phyloP scores from a whole-genome alignment of 805 yeast species.

The Candida insectalens region DNA sequence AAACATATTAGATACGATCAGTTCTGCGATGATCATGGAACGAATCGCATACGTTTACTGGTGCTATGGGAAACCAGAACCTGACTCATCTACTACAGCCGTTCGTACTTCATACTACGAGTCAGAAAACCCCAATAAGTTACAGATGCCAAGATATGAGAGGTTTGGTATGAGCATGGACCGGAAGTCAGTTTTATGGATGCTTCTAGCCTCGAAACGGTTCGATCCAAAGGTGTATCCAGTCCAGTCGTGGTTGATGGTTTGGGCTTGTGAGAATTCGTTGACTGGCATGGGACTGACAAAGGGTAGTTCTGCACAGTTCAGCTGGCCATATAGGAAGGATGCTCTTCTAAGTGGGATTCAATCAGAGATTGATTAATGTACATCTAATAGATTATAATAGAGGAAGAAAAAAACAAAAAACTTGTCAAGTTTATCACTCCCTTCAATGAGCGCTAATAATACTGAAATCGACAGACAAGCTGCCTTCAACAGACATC shows the following conservation, averaged over 20 bases:
- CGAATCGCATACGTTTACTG: conserved; percentile 25
- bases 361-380: no score
- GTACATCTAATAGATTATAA: no score
- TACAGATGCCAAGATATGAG: conserved; percentile 27
- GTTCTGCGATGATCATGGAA: conserved; percentile 29
- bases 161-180: conserved; percentile 47
- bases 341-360: conserved; percentile 12
- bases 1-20: conserved; percentile 34
- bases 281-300: conserved; percentile 2
- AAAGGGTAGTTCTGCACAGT: conserved; percentile 1
- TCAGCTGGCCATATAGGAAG: conserved; percentile 19
- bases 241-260: conserved; percentile 14
- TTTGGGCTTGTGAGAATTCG: conserved; percentile 16
- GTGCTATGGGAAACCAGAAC: conserved; percentile 16
- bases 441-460: no score
- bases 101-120: conserved; percentile 21
- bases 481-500: not conserved
- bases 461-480: no score
- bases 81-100: no score
- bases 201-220: conserved; percentile 61
- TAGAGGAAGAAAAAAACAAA: no score
- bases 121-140: conserved; percentile 24
- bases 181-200: conserved; percentile 74
- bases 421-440: no score
- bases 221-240: conserved; percentile 36